Evolutionary conservation across 208 protist species (phyloP), one percentile per base, ranked within the genome.

Genomic region (Trypanosoma platydactyli): DNA sequence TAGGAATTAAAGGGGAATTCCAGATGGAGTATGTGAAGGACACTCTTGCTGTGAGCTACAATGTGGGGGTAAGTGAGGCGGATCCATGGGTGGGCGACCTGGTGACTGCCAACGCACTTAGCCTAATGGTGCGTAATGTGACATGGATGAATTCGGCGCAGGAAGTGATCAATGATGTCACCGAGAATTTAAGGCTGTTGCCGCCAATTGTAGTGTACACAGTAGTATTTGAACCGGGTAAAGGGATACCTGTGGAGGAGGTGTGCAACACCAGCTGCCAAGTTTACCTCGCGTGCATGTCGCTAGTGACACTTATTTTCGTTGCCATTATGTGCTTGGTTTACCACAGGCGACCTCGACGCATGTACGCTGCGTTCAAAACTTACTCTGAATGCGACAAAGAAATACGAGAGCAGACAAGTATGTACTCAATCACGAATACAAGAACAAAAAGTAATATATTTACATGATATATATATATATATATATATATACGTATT

Each of bases 1-100:
- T 73, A 41, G 68, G 68, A 6, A 62, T 73, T 11, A 44, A 62
- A 7, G 68, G 68, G 1, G 68, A 55, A 1, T 73, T 73, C 49
- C 25, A 42, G 12, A 61, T 73, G 52, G 6, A 12, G 0, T 38
- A 57, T 16, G 33, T 4, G 18, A 60, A 59, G 29, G 27, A 58
- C 0, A 48, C 25, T 50, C 35, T 73, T 48, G 38, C 62, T 15
- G 44, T 73, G 0, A 38, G 42, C 7, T 73, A 73, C 35, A 38
- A 50, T 30, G 59, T 73, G 11, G 68, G 68, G 1, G 52, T 73
- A 13, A 45, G 68, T n/a, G 68, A 73, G 42, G 48, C 68, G 5
- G 68, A 73, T 42, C 42, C 61, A 46, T 73, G 68, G 68, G 68
- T 73, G 5, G 68, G 68, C 5, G 68, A 73, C 35, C 11, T 62